Base-by-base conservation (phyloP, 768 basidiomycete species). In the Boletus subparvulus region DNA sequence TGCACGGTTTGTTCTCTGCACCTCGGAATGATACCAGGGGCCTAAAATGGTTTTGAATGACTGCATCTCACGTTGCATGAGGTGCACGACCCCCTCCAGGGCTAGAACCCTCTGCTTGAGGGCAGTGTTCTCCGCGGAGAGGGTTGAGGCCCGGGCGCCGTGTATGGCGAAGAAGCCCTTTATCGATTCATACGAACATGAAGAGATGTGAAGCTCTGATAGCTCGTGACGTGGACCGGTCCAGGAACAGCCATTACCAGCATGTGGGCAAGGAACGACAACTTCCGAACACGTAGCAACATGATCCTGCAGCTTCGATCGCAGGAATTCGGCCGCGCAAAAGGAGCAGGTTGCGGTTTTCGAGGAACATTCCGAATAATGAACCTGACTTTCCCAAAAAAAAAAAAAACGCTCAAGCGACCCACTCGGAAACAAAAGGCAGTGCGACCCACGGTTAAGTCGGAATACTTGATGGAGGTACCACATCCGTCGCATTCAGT, bases 111-210 rank as follows among this genome's bases (percentile, higher is more conserved):
- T 79, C 58, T 80, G 77, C 28, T 83, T 81, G 17, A 94, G 77
- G 10, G 83, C 55, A 17, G 79, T 72, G 64, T 93, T 93, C 66
- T 93, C 88, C 53, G 83, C 78, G 39, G 76, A 74, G 4, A 91
- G 73, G 12, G 73, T 60, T 4, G 76, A 72, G 13, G 77, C 66
- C 48, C 74, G 75, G 41, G 72, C 56, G 40, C 68, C 70, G 59
- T 80, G 75, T 35, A 80, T 56, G 4, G 75, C 58, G 52, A 88
- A 79, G 69, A 86, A 86, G 33, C 80, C 83, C 63, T 83, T 83
- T 61, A 88, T 75, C 5, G 75, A 74, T 64, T 86, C 83, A 64
- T 86, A 88, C 8, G 83, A 69, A 63, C 87, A 87, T 0, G 71
- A 60, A 5, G 60, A 52, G 30, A 72, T 52, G 59, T 86, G 85